phyloP scores from a whole-genome alignment of 371 early-diverging fungal genomes.

The Ecytonucleospora hepatopenaei region DNA sequence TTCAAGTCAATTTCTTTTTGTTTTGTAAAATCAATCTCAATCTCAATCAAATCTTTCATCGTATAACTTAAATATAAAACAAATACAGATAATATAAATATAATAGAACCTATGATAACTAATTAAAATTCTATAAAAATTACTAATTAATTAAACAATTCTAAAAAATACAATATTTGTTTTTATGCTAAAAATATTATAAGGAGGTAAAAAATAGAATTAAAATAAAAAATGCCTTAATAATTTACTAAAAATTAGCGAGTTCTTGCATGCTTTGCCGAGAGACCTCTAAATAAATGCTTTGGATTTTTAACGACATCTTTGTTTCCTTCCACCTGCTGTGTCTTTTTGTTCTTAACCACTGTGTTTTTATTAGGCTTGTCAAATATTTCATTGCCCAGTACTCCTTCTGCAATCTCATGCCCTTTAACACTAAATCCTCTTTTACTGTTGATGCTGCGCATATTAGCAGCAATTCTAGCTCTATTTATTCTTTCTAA shows the following conservation, averaged over 20 bases:
- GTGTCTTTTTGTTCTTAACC: conserved; percentile 27
- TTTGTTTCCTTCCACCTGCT: conserved; percentile 6
- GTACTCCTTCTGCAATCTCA: conserved; percentile 9
- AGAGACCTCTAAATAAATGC: conserved; percentile 20
- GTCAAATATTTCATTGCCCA: conserved; percentile 1
- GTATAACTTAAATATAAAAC: too few relatives aligned
- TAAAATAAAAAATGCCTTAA: neutral
- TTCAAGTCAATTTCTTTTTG: conserved; percentile 38
- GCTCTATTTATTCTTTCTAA: conserved; percentile 38
- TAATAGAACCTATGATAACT: too few relatives aligned
- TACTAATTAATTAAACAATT: too few relatives aligned
- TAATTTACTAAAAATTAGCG: neutral
- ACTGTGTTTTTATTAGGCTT: conserved; percentile 11
- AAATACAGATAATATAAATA: too few relatives aligned
- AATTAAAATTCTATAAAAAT: too few relatives aligned
- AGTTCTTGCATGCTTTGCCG: conserved; percentile 19
- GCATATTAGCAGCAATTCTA: conserved; percentile 25
- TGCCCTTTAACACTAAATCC: conserved; percentile 12
- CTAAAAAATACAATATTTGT: too few relatives aligned
- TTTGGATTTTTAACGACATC: conserved; percentile 36
- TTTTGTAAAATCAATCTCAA: conserved; percentile 22
- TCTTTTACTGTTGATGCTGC: conserved; percentile 17
- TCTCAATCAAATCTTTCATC: conserved; percentile 2
- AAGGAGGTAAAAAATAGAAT: neutral
- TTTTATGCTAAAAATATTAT: too few relatives aligned